Conservation (phyloP, 495 filamentous ascomycete species). For the Lineolata rhizophorae region DNA sequence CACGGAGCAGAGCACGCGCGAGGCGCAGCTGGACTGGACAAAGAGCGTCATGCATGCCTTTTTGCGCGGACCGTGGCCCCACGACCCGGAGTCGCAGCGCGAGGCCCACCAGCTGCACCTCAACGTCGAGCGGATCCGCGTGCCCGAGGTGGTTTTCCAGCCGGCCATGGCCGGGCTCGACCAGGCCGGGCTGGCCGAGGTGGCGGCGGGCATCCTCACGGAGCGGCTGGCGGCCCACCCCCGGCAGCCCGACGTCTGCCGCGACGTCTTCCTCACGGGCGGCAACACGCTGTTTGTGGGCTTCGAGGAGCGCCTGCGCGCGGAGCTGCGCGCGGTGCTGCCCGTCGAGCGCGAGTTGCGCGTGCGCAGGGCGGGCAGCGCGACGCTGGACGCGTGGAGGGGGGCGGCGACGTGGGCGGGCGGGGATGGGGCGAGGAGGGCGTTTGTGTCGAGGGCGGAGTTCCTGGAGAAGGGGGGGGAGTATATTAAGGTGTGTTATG, state of each 20-base stretch:
- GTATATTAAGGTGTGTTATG: conserved; percentile 10
- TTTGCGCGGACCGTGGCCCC: conserved; percentile 65
- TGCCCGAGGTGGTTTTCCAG: conserved; percentile 89
- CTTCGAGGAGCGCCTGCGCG: conserved; percentile 64
- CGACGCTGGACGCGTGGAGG: conserved; percentile 73
- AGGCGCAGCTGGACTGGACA: conserved; percentile 85
- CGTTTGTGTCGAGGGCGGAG: conserved; percentile 16
- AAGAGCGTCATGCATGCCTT: conserved; percentile 80
- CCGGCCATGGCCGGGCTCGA: conserved; percentile 88
- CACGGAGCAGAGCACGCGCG: conserved; percentile 71
- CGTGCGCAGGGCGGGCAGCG: conserved; percentile 48
- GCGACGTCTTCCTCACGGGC: conserved; percentile 82
- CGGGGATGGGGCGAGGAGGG: conserved; percentile 5
- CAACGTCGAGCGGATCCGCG: conserved; percentile 90
- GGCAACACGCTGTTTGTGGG: conserved; percentile 73
- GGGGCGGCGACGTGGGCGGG: conserved; percentile 68
- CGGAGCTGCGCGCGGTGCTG: conserved; percentile 48
- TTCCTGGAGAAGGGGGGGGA: conserved; percentile 19
- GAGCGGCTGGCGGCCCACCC: conserved; percentile 42
- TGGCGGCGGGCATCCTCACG: conserved; percentile 63
- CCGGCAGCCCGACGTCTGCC: conserved; percentile 41
- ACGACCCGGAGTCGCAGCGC: conserved; percentile 54
- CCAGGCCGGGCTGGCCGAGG: conserved; percentile 81
- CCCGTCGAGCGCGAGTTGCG: conserved; percentile 40
- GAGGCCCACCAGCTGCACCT: conserved; percentile 80